phyloP scores from a whole-genome alignment of 164 flowering plant genomes.

The Cinnamomum micranthum region DNA sequence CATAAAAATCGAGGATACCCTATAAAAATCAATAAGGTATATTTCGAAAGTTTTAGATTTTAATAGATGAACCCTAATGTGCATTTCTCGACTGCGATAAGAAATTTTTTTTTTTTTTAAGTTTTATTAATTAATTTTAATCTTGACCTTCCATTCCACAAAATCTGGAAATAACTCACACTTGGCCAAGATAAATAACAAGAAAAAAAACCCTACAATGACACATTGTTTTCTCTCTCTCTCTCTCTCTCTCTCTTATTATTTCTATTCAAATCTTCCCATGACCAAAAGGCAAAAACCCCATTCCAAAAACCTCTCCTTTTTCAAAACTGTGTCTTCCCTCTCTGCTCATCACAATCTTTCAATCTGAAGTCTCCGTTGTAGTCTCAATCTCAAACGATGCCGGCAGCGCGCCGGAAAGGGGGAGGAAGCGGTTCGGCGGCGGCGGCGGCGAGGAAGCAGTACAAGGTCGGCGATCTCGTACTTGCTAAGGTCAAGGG shows the following conservation, averaged over 20 bases:
- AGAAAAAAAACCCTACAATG: too few species aligned
- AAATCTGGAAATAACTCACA: too few species aligned
- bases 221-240: background rate
- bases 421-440: slow-evolving; percentile 64
- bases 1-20: too few species aligned
- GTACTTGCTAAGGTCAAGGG: slow-evolving; percentile 98
- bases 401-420: slow-evolving; percentile 90
- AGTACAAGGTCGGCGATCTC: slow-evolving; percentile 97
- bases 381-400: slow-evolving; percentile 12
- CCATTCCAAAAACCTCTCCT: background rate
- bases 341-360: background rate
- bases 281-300: background rate
- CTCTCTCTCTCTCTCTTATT: background rate
- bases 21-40: too few species aligned
- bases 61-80: too few species aligned
- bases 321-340: background rate
- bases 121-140: too few species aligned
- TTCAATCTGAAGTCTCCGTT: background rate
- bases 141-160: too few species aligned
- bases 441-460: slow-evolving; percentile 50
- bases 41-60: too few species aligned
- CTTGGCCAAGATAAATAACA: too few species aligned
- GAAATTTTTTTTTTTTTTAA: too few species aligned
- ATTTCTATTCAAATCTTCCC: background rate
- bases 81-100: too few species aligned